Evolutionary conservation across 2,329 filamentous ascomycete genomes (phyloP).

Genomic region (Aspergillus pseudoviridinutans): DNA sequence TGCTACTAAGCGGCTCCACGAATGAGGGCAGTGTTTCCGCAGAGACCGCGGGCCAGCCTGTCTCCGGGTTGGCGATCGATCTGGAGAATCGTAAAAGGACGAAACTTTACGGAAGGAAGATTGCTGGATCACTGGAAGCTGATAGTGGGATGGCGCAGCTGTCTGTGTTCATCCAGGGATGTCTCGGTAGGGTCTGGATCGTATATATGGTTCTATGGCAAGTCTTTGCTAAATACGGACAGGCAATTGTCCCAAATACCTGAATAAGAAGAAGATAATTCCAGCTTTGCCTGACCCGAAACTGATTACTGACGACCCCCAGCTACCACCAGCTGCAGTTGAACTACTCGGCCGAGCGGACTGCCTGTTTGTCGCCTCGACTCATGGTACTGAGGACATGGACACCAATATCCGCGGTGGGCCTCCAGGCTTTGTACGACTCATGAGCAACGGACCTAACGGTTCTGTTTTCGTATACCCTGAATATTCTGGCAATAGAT

Average conservation of each 20-base stretch:
- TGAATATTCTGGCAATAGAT: slow-evolving; percentile 78
- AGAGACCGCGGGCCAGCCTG: slow-evolving; percentile 44
- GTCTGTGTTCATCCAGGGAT: slow-evolving; percentile 66
- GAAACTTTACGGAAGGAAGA: slow-evolving; percentile 68
- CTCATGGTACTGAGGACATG: slow-evolving; percentile 62
- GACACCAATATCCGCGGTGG: slow-evolving; percentile 82
- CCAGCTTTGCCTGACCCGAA: slow-evolving; percentile 53
- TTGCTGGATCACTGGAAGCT: slow-evolving; percentile 55
- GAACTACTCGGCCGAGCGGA: slow-evolving; percentile 62
- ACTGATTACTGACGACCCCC: slow-evolving; percentile 45
- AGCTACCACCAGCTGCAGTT: slow-evolving; percentile 53
- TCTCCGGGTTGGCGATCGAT: slow-evolving; percentile 61
- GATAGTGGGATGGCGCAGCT: slow-evolving; percentile 46
- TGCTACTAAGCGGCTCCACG: slow-evolving; percentile 51
- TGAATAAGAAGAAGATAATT: slow-evolving; percentile 67
- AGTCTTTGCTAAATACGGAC: slow-evolving; percentile 2
- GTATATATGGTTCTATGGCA: neutral
- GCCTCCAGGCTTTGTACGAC: slow-evolving; percentile 66
- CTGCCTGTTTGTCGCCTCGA: slow-evolving; percentile 73
- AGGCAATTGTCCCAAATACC: slow-evolving; percentile 83
- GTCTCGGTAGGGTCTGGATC: slow-evolving; percentile 47
- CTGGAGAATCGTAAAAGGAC: slow-evolving; percentile 65
- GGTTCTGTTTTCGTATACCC: slow-evolving; percentile 64
- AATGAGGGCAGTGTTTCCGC: slow-evolving; percentile 35
- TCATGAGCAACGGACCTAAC: slow-evolving; percentile 53